Conservation (phyloP, 192 early-diverging fungal species). For the Mortierella alpina region DNA sequence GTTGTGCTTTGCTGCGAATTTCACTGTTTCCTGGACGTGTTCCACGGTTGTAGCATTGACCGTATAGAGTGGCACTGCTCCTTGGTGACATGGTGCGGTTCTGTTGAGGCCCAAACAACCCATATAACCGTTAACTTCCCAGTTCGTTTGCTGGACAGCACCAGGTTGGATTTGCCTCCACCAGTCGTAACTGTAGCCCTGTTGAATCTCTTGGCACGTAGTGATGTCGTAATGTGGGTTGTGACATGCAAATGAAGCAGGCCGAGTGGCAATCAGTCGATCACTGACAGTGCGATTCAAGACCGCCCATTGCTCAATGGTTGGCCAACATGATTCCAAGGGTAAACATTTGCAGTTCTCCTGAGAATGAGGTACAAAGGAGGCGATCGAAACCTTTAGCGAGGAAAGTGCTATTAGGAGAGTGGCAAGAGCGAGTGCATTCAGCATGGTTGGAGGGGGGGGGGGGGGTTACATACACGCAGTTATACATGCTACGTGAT, state of each 20-base stretch:
- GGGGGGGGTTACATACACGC: too few species aligned
- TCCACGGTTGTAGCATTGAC: conserved; percentile 34
- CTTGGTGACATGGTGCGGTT: conserved; percentile 39
- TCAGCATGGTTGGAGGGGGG: too few species aligned
- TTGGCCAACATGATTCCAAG: too few species aligned
- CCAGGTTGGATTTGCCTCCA: conserved; percentile 36
- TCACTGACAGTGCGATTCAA: too few species aligned
- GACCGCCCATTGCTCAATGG: too few species aligned
- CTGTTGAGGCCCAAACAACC: conserved; percentile 35
- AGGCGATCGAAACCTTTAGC: too few species aligned
- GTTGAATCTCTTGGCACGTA: conserved; percentile 47
- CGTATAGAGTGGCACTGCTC: conserved; percentile 45
- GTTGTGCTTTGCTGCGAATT: conserved; percentile 53
- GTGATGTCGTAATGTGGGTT: conserved; percentile 28
- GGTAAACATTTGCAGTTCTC: too few species aligned
- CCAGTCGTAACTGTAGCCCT: conserved; percentile 27
- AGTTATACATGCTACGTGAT: too few species aligned
- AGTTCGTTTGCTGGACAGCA: conserved; percentile 22
- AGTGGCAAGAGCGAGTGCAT: too few species aligned
- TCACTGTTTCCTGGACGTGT: conserved; percentile 44
- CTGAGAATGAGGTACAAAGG: too few species aligned
- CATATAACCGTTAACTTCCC: conserved; percentile 8
- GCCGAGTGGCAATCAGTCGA: neutral
- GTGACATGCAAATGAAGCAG: conserved; percentile 43
- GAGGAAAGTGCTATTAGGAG: too few species aligned